phyloP scores from a whole-genome alignment of 345 rosid species.

The Hypericum perforatum region DNA sequence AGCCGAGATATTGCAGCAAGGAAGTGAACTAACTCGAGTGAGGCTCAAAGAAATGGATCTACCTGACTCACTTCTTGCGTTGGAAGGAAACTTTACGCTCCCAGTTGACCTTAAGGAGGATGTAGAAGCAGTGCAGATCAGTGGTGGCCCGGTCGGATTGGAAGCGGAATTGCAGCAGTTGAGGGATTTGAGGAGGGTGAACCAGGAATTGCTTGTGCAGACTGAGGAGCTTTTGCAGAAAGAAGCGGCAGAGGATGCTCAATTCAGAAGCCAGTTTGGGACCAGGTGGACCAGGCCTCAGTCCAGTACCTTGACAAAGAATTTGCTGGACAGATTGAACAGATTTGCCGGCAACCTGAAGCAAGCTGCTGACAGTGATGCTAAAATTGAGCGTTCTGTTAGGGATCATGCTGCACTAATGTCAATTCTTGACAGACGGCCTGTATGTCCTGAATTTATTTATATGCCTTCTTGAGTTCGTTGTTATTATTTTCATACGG shows the following conservation, averaged over 20 bases:
- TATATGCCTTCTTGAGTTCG: too few relatives aligned
- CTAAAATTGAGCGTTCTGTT: constrained; percentile 83
- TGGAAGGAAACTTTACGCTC: constrained; percentile 68
- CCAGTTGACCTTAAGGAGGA: constrained; percentile 79
- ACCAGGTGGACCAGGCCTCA: constrained; percentile 99
- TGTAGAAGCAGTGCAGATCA: constrained; percentile 88
- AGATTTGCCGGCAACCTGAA: constrained; percentile 91
- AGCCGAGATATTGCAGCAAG: constrained; percentile 96
- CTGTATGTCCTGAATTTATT: constrained; percentile 34
- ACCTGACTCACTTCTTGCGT: constrained; percentile 89
- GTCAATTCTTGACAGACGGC: constrained; percentile 84
- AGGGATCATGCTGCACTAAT: constrained; percentile 70
- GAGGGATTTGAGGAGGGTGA: constrained; percentile 81
- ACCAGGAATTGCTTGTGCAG: constrained; percentile 83
- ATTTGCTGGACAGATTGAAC: constrained; percentile 84
- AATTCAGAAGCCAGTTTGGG: constrained; percentile 94
- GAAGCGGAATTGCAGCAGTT: constrained; percentile 91
- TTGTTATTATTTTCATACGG: too few relatives aligned
- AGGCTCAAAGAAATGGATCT: constrained; percentile 97
- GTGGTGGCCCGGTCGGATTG: constrained; percentile 91
- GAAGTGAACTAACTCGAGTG: constrained; percentile 85
- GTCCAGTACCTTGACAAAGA: constrained; percentile 89
- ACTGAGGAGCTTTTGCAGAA: constrained; percentile 95
- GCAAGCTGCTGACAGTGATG: constrained; percentile 97
- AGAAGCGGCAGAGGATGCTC: constrained; percentile 89